Evolutionary conservation across 108 stramenopile genomes (phyloP).

Genomic region (Skeletonema menzelii): DNA sequence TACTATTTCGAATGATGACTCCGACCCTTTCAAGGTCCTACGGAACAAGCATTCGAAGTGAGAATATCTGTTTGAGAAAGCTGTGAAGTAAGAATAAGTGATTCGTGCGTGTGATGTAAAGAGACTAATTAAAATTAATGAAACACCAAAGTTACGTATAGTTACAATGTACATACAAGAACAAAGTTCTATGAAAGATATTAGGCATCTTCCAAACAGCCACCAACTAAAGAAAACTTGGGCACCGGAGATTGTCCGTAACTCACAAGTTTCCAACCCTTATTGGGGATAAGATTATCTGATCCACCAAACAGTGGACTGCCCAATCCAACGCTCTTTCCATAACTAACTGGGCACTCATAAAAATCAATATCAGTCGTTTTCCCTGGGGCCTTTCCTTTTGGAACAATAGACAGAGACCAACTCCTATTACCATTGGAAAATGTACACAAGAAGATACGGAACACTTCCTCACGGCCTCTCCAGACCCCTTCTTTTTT

Average conservation of each 20-base stretch:
- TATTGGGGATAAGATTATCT: slow-evolving; percentile 33
- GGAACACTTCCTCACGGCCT: slow-evolving; percentile 45
- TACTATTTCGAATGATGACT: slow-evolving; percentile 12
- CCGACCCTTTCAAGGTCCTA: not conserved
- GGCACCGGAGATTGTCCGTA: slow-evolving; percentile 45
- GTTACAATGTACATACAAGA: not conserved
- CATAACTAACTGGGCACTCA: slow-evolving; percentile 44
- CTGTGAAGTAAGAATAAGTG: not conserved
- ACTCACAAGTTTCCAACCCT: slow-evolving; percentile 45
- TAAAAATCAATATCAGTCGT: slow-evolving; percentile 89
- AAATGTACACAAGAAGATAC: slow-evolving; percentile 80
- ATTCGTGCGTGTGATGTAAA: not conserved
- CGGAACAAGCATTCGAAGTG: not conserved
- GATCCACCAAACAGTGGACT: slow-evolving; percentile 7
- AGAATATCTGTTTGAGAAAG: not conserved
- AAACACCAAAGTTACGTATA: not conserved
- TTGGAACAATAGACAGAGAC: slow-evolving; percentile 89
- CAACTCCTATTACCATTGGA: slow-evolving; percentile 86
- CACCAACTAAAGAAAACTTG: slow-evolving; percentile 39
- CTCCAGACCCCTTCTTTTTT: slow-evolving; percentile 55
- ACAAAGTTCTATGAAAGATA: not conserved
- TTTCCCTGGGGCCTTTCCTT: slow-evolving; percentile 71
- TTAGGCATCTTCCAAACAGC: slow-evolving; percentile 36
- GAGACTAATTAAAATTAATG: not conserved
- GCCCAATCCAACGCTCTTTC: slow-evolving; percentile 5